These are phyloP conservation scores for Diutina siamensis DNA, from an alignment of 1,139 yeast genomes.

Conservation along the genomic window DNA sequence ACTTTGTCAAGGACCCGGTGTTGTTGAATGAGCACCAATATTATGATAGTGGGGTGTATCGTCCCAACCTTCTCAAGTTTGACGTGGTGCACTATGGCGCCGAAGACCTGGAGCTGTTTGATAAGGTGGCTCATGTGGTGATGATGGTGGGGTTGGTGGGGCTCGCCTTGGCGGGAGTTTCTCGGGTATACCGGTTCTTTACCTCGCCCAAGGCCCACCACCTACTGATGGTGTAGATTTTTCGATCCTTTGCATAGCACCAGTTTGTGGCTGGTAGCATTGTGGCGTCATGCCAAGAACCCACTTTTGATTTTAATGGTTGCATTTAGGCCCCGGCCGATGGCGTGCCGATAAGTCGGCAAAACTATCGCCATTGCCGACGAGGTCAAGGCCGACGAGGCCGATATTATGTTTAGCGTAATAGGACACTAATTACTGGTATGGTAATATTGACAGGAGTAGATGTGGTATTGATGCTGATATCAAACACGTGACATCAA, in stretches of 20 bases:
- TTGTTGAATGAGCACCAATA: slow-evolving; percentile 2
- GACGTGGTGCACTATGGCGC: neutral
- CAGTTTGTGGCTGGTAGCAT: neutral
- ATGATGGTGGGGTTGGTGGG: neutral
- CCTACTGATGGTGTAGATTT: neutral
- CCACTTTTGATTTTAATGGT: too few species aligned
- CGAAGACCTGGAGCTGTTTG: neutral
- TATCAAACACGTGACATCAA: too few species aligned
- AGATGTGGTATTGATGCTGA: too few species aligned
- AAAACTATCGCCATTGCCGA: too few species aligned
- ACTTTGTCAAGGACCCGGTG: slow-evolving; percentile 1
- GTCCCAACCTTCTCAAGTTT: neutral
- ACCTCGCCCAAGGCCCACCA: neutral
- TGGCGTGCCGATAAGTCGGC: too few species aligned
- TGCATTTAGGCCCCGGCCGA: too few species aligned
- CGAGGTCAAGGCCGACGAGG: too few species aligned
- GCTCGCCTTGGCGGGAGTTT: neutral
- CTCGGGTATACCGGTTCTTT: neutral
- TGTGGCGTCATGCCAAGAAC: too few species aligned
- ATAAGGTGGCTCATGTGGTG: neutral
- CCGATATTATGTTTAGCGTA: too few species aligned
- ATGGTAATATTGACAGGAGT: too few species aligned
- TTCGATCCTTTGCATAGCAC: neutral
- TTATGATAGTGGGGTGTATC: slow-evolving; percentile 3
- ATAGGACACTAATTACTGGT: too few species aligned